phyloP scores from a whole-genome alignment of 352 stramenopile species.

The Saprolegnia diclina region DNA sequence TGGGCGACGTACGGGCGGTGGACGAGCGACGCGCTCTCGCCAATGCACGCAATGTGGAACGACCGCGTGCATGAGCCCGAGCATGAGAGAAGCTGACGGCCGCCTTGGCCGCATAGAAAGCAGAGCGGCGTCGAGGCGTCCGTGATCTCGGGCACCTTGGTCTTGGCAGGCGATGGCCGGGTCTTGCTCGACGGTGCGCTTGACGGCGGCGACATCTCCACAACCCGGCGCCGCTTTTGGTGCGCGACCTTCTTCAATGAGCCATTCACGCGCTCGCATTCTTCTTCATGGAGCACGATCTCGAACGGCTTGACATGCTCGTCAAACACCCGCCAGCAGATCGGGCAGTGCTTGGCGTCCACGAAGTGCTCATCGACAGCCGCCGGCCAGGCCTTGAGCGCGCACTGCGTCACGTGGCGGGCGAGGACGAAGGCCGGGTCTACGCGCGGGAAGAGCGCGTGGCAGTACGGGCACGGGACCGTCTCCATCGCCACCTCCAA shows the following conservation, averaged over 20 bases:
- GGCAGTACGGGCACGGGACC: conserved; percentile 17
- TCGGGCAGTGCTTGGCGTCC: conserved; percentile 37
- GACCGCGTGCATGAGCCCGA: conserved; percentile 46
- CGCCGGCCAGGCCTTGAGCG: conserved; percentile 9
- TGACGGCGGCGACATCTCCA: not conserved
- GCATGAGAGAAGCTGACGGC: conserved; percentile 52
- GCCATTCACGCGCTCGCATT: conserved; percentile 65
- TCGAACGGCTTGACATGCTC: conserved; percentile 41
- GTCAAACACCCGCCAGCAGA: conserved; percentile 61
- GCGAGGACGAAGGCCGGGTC: conserved; percentile 36
- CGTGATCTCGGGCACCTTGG: conserved; percentile 26
- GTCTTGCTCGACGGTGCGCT: conserved; percentile 33
- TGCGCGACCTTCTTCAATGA: conserved; percentile 1
- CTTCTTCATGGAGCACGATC: conserved; percentile 69
- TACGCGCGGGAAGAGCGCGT: not conserved
- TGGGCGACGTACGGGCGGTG: conserved; percentile 36
- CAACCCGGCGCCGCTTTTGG: conserved; percentile 12
- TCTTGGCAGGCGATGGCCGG: conserved; percentile 18
- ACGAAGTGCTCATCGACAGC: not conserved
- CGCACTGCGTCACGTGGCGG: conserved; percentile 52
- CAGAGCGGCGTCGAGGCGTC: conserved; percentile 53
- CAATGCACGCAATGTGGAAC: conserved; percentile 58
- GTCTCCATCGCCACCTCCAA: not conserved
- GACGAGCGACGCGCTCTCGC: conserved; percentile 31
- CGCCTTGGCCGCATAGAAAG: conserved; percentile 47